Conservation (phyloP, 345 rosid genomes). For the Eucalyptus pauciflora region DNA sequence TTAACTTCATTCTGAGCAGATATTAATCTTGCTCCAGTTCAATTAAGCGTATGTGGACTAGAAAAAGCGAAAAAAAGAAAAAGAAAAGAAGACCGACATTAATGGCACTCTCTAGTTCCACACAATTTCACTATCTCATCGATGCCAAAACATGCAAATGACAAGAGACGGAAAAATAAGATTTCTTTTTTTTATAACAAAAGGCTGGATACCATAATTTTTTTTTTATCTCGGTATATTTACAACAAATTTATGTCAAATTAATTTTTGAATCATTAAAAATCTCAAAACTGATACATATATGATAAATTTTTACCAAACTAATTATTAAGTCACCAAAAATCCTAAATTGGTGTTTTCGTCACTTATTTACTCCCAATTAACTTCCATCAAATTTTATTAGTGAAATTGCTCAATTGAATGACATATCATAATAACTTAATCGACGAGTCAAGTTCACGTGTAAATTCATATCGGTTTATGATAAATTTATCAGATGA, state of each 20-base stretch:
- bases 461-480: rapidly evolving
- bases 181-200: too few relatives aligned
- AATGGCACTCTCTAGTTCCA: neutral
- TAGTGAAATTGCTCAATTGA: too few relatives aligned
- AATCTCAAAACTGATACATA: too few relatives aligned
- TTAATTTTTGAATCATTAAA: too few relatives aligned
- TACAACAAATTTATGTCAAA: too few relatives aligned
- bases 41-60: neutral
- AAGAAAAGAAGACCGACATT: neutral
- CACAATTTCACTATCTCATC: neutral
- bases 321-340: too few relatives aligned
- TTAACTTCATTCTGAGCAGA: neutral
- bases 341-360: too few relatives aligned
- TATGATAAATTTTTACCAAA: rapidly evolving
- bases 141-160: neutral
- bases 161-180: neutral
- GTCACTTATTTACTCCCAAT: too few relatives aligned
- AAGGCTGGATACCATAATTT: too few relatives aligned
- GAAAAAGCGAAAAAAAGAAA: neutral
- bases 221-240: rapidly evolving
- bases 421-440: rapidly evolving
- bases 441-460: rapidly evolving
- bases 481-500: rapidly evolving
- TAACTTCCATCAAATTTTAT: too few relatives aligned
- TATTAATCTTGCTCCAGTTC: neutral